Evolutionary conservation across 2,329 filamentous ascomycete species (phyloP), one percentile per base, ranked within the genome.

Genomic region (Penicillium brasilianum): DNA sequence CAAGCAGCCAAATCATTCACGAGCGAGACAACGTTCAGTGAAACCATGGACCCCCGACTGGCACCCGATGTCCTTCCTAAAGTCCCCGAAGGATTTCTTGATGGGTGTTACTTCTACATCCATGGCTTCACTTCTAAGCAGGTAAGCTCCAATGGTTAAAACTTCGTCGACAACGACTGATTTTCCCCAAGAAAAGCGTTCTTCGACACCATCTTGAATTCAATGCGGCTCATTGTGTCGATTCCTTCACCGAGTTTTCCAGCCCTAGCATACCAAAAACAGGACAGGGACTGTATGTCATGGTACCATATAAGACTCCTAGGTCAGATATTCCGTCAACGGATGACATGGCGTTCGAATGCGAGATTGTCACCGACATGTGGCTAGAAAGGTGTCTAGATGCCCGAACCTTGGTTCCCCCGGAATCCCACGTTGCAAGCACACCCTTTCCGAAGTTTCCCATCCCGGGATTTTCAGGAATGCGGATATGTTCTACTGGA

Each of bases 331-430:
- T 77, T 28, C 77, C 77, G 22, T 77, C 74, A 2, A 76, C 76
- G 2, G 76, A 78, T 51, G 76, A 78, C 46, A 67, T 77, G 57
- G 76, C 74, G 0, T 75, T 77, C 22, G 76, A 80, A 64, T 79
- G 82, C 57, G 75, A 82, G 51, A 72, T 82, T 14, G 88, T 96
- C 34, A 98, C 93, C 11, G 93, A 97, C 72, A 96, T 95, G 83
- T 99, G 94, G 85, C 84, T 99, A 55, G 95, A 99, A 78, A 87
- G 88, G 51, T 98, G 94, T 74, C 81, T 99, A 41, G 88, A 93
- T 73, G 86, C 87, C 65, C 95, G 91, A 75, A 80, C 79, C 28
- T 85, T 94, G 68, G 82, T 92, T 50, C 81, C 90, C 32, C 92
- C 93, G 5, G 80, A 82, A 55, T 82, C 86, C 4, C 88, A 95